Evolutionary conservation across 352 stramenopile species (phyloP), one percentile per base, ranked within the genome.

Genomic region (Peronosclerospora sorghi): DNA sequence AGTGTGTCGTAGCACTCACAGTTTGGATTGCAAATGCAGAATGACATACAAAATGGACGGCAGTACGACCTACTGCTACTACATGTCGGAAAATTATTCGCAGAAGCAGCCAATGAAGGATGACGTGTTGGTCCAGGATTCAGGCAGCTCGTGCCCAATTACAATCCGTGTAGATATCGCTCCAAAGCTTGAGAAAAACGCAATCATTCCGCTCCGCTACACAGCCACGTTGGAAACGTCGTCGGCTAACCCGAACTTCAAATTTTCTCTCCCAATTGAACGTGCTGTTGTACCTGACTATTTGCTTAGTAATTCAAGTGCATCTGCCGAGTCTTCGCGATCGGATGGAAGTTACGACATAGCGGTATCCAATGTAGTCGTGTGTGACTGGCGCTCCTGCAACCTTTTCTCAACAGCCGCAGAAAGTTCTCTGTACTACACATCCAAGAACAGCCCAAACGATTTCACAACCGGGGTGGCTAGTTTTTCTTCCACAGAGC

Each of bases 21-120:
- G n/a, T n/a, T n/a, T n/a, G n/a, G n/a, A n/a, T n/a, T n/a, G n/a
- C n/a, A 10, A 21, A 38, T 54, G 32, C 43, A 74, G 56, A 56
- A 53, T 58, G 50, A 68, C 49, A 39, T 86, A 78, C 55, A 83
- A 81, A 45, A 80, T 86, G 50, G 76, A 89, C 59, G 65, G 53
- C 34, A 76, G 56, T 50, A 89, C 76, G 23, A 89, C 76, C 34
- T 86, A 89, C 61, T 89, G 76, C 59, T 89, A 85, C 55, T 85
- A 82, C 56, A 59, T 82, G 12, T 53, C 58, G 15, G 59, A 81
- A 8, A 77, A 73, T 47, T 83, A 83, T 52, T 73, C 66, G 24
- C 47, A 55, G 39, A 47, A 79, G 39, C 46, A 71, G 27, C 69
- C 72, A 19, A 32, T 57, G 15, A 39, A 72, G 35, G 58, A 65